Evolutionary conservation across 164 flowering plant species (phyloP).

Genomic region (Tetrastigma voinierianum): DNA sequence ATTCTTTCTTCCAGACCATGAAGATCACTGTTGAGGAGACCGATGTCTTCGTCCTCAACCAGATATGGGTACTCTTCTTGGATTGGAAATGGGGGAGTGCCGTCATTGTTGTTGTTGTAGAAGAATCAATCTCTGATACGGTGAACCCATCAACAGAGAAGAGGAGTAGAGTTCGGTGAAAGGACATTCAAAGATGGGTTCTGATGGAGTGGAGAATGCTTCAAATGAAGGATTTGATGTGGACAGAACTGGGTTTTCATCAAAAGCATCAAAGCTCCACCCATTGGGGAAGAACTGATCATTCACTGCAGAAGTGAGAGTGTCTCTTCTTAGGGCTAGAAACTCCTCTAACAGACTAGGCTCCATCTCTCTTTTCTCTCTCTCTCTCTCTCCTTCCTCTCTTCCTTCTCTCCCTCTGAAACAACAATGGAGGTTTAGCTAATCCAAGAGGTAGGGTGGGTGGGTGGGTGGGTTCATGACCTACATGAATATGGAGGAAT

Average conservation of each 20-base stretch:
- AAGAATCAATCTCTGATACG: slow-evolving; percentile 27
- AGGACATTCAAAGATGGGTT: slow-evolving; percentile 22
- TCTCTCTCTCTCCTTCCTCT: too few relatives aligned
- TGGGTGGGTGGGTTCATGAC: too few relatives aligned
- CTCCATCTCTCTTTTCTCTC: slow-evolving; percentile 38
- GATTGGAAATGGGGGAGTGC: slow-evolving; percentile 18
- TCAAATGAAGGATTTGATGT: slow-evolving; percentile 25
- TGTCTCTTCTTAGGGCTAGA: slow-evolving; percentile 38
- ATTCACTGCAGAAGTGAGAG: slow-evolving; percentile 26
- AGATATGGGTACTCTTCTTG: slow-evolving; percentile 36
- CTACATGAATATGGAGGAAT: slow-evolving; percentile 7
- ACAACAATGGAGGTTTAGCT: too few relatives aligned
- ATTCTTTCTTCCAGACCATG: slow-evolving; percentile 22
- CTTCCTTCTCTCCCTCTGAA: background rate
- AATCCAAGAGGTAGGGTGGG: too few relatives aligned
- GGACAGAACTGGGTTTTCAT: slow-evolving; percentile 27
- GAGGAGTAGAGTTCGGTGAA: slow-evolving; percentile 24
- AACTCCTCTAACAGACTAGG: slow-evolving; percentile 43
- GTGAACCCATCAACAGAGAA: slow-evolving; percentile 25
- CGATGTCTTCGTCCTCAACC: slow-evolving; percentile 30
- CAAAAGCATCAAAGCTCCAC: slow-evolving; percentile 32
- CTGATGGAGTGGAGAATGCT: slow-evolving; percentile 16
- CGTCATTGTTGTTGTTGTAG: slow-evolving; percentile 17
- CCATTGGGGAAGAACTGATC: slow-evolving; percentile 30
- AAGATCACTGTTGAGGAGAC: slow-evolving; percentile 21